These are phyloP conservation scores for Xylariaceae sp. DNA, from an alignment of 2,329 filamentous ascomycete genomes.

Conservation along the genomic window DNA sequence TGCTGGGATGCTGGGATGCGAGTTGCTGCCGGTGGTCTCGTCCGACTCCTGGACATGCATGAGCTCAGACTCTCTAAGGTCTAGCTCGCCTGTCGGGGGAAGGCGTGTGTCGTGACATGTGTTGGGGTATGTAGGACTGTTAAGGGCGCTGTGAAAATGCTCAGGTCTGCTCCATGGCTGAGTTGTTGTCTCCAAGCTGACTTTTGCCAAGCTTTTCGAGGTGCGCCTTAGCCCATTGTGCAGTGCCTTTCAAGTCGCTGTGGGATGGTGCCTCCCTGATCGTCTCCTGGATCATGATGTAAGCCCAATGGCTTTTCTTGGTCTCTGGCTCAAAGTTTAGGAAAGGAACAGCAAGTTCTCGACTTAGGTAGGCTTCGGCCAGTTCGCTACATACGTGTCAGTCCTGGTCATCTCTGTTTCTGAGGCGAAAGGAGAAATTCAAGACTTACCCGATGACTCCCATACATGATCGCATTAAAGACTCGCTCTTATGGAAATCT, in stretches of 20 bases:
- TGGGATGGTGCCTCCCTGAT: slow-evolving; percentile 84
- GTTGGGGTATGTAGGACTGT: slow-evolving; percentile 15
- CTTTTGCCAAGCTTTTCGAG: slow-evolving; percentile 63
- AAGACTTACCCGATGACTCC: slow-evolving; percentile 84
- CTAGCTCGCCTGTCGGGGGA: slow-evolving; percentile 26
- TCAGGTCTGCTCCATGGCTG: slow-evolving; percentile 51
- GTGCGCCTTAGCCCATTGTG: slow-evolving; percentile 94
- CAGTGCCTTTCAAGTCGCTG: slow-evolving; percentile 83
- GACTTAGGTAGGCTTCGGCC: slow-evolving; percentile 87
- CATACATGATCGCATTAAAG: slow-evolving; percentile 89
- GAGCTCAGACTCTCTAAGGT: slow-evolving; percentile 17
- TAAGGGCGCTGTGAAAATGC: slow-evolving; percentile 9
- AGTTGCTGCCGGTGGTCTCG: slow-evolving; percentile 26
- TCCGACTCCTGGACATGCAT: slow-evolving; percentile 25
- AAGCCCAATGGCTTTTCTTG: slow-evolving; percentile 67
- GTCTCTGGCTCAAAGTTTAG: slow-evolving; percentile 45
- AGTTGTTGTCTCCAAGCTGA: slow-evolving; percentile 59
- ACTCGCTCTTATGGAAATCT: slow-evolving; percentile 86
- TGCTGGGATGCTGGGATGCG: slow-evolving; percentile 2
- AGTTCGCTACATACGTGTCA: slow-evolving; percentile 65
- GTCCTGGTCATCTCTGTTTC: neutral
- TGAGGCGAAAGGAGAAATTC: neutral
- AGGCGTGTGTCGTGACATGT: slow-evolving; percentile 23
- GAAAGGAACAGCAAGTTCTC: slow-evolving; percentile 80
- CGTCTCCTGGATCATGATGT: slow-evolving; percentile 84